Evolutionary conservation across 305 asterid species (phyloP), one percentile per base, ranked within the genome.

Genomic region (Rubia peregrina): DNA sequence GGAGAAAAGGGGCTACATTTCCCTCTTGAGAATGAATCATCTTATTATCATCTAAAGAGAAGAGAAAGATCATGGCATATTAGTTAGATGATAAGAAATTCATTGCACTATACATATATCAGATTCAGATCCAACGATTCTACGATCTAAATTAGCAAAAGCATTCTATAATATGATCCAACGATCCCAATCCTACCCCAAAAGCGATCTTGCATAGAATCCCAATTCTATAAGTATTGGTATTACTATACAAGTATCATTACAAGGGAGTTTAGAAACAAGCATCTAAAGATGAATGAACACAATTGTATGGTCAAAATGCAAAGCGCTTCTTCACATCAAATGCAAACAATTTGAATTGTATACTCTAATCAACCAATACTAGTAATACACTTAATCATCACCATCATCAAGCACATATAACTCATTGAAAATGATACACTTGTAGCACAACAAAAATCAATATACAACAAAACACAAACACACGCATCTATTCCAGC

Each of bases 301-400:
- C 71, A 65, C 74, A n/a, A 73, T 67, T 69, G 19, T 67, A 73
- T 70, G 75, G 76, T 80, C 80, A 74, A 70, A 76, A 70, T 75
- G 65, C 83, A 78, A 73, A 72, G 74, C 38, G 68, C 69, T 79
- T 73, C 85, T 83, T 88, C 78, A 70, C 79, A 19, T 75, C 78
- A 30, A 30, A 30, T 30, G 36, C 36, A 30, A 30, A 80, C 77
- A 86, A 66, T 11, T 24, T 42, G 64, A 44, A 46, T 67, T 75
- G 70, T 75, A 78, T 80, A 71, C 71, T 68, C 74, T 77, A 79
- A 66, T 71, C 61, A 63, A 30, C 36, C 36, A 78, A 36, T 36
- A 36, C 40, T 36, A 4, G 40, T 71, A 65, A 65, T 71, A 21
- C 68, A 17, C 24, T 53, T 53, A 53, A 49, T 16, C 36, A 30